Evolutionary conservation across 805 yeast genomes (phyloP).

Genomic region (Yarrowia sp.): DNA sequence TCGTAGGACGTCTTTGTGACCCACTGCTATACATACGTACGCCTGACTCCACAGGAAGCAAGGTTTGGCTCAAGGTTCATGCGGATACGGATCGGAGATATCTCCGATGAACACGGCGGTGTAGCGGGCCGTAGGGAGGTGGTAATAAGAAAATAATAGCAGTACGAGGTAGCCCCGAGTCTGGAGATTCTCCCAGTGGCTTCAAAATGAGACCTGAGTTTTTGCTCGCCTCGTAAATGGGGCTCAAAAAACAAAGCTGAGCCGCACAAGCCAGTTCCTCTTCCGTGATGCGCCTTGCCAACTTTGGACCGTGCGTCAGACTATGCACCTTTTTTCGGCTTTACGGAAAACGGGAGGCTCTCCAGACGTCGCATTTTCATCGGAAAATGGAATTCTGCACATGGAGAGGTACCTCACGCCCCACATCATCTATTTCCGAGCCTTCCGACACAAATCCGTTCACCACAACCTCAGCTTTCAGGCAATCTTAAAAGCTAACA

Average conservation of each 20-base stretch:
- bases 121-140: neutral
- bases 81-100: constrained; percentile 20
- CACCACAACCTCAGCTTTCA: neutral
- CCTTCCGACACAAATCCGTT: neutral
- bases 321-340: neutral
- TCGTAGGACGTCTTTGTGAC: neutral
- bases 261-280: neutral
- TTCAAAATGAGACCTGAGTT: too few relatives aligned
- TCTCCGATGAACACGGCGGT: neutral
- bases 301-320: neutral
- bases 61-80: neutral
- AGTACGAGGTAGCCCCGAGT: too few relatives aligned
- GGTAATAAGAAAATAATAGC: too few relatives aligned
- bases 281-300: neutral
- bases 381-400: too few relatives aligned
- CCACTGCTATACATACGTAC: neutral
- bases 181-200: too few relatives aligned
- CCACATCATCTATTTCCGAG: neutral
- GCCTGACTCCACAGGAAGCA: neutral
- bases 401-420: too few relatives aligned
- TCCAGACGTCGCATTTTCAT: too few relatives aligned
- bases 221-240: neutral
- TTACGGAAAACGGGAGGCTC: neutral
- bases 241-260: neutral
- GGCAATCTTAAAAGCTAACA: neutral